Evolutionary conservation across 306 rosid genomes (phyloP), one percentile per base, ranked within the genome.

Genomic region (Prunus padus): DNA sequence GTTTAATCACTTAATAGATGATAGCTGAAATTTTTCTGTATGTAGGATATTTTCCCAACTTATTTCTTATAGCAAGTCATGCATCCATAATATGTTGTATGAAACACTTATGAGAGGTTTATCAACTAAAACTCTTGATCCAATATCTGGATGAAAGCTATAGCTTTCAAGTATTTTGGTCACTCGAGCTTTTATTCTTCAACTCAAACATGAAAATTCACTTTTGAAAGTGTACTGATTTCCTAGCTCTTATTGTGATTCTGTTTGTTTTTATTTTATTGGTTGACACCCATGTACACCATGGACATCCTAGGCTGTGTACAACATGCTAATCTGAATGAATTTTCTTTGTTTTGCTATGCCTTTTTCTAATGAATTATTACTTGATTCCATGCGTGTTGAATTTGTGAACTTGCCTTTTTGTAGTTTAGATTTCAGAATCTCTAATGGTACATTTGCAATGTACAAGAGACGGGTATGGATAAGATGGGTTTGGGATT

Each of bases 1-100:
- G 42, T 31, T 76, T 23, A 40, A 57, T 22, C 15, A 22, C 44
- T 25, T 62, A 65, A 51, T 67, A 76, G 74, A 8, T 62, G 19
- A 44, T 68, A 61, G 49, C 49, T 66, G 60, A 70, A 45, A 12
- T 22, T 1, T 37, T 37, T 37, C 42, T 37, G 42, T 37, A 37
- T 37, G 42, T 37, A 37, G 42, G 42, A 37, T 1, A 37, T 37
- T 37, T 37, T 37, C 42, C 42, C 42, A 37, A 37, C 2, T 37
- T 37, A 37, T 37, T 37, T 37, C 42, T 37, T 37, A 6, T 37
- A 6, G 42, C 6, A 8, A 37, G 42, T 37, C 42, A 37, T 37
- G 42, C 42, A 37, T 37, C 42, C 42, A 7, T 37, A 37, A 6
- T 37, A 37, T 37, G 40, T 37, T 37, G 8, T 37, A 37, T 6